These are phyloP conservation scores for Phytophthora megakarya DNA, from an alignment of 352 stramenopile species.

Conservation along the genomic window DNA sequence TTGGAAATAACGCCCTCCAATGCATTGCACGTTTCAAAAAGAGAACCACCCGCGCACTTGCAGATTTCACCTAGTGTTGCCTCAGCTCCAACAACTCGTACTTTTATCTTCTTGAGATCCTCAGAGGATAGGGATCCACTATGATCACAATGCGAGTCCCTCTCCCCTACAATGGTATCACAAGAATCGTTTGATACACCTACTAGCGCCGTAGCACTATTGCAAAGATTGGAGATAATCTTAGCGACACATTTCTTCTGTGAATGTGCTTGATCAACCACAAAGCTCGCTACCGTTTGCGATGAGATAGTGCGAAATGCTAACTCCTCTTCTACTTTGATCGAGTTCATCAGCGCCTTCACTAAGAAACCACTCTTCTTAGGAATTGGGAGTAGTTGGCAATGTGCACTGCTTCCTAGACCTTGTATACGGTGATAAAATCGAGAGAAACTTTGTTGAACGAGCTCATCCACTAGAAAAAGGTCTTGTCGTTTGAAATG, in stretches of 20 bases:
- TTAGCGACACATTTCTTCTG: constrained; percentile 81
- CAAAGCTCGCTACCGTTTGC: constrained; percentile 59
- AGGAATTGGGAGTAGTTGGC: constrained; percentile 55
- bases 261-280: constrained; percentile 44
- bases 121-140: constrained; percentile 20
- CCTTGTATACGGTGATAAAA: constrained; percentile 67
- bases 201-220: constrained; percentile 58
- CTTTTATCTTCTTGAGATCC: constrained; percentile 35
- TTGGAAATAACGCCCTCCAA: constrained; percentile 45
- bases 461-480: constrained; percentile 73
- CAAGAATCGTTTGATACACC: constrained; percentile 17
- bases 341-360: constrained; percentile 76
- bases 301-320: constrained; percentile 56
- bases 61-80: constrained; percentile 49
- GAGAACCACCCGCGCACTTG: constrained; percentile 24
- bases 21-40: constrained; percentile 43
- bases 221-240: constrained; percentile 80
- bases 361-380: constrained; percentile 80
- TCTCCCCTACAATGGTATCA: constrained; percentile 1
- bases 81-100: constrained; percentile 54
- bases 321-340: constrained; percentile 66
- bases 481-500: constrained; percentile 86
- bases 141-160: constrained; percentile 1
- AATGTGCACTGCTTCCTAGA: constrained; percentile 65
- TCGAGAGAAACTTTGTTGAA: constrained; percentile 58